phyloP scores from a whole-genome alignment of 768 basidiomycete species.

The Kwoniella newhampshirensis region DNA sequence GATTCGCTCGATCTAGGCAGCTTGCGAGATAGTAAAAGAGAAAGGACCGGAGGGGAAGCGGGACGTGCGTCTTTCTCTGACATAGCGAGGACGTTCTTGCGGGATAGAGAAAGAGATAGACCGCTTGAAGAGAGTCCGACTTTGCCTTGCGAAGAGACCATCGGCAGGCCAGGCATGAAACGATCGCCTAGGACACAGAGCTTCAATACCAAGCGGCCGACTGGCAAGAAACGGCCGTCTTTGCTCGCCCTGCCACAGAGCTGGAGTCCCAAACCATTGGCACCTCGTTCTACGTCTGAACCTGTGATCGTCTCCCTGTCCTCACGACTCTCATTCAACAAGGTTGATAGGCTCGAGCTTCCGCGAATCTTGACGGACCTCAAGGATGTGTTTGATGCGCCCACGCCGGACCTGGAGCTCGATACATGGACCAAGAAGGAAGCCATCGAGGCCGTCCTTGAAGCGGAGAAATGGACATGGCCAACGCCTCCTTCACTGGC shows the following conservation, averaged over 20 bases:
- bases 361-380: not conserved
- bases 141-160: not conserved
- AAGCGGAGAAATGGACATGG: conserved; percentile 2
- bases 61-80: not conserved
- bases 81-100: not conserved
- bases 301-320: not conserved
- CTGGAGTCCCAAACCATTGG: not conserved
- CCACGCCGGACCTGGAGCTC: not conserved
- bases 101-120: no score
- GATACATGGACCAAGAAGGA: not conserved
- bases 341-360: not conserved
- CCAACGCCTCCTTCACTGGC: not conserved
- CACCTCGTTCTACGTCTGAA: not conserved
- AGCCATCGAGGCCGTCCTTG: not conserved
- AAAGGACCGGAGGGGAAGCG: not conserved
- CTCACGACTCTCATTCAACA: not conserved
- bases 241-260: not conserved
- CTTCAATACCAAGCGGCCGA: not conserved
- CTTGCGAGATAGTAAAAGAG: not conserved
- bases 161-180: not conserved
- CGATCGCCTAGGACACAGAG: not conserved
- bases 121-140: not conserved
- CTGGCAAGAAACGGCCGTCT: not conserved
- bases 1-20: not conserved
- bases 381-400: not conserved